Evolutionary conservation across 2,329 filamentous ascomycete genomes (phyloP), one percentile per base, ranked within the genome.

Genomic region (Cephalotrichum gorgonifer): DNA sequence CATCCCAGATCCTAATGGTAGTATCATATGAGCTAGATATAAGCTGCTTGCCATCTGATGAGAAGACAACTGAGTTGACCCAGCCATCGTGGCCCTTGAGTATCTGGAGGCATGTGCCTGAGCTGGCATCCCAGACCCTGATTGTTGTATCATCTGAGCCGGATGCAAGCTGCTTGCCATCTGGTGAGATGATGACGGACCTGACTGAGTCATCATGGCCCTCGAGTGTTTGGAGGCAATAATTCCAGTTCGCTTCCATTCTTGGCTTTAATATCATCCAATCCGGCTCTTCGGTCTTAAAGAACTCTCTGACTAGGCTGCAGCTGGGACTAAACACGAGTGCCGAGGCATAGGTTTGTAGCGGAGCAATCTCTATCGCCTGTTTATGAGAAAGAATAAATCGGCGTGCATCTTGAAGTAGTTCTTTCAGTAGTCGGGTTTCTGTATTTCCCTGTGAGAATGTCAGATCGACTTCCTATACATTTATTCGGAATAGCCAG

Each of bases 301-400:
- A 45, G 6, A 12, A 3, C 7, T 30, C 15, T 30, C 27, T 14
- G n/a, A 31, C 20, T 44, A 42, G 22, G 14, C 17, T 6, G 41
- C 9, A 11, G 26, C 22, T 43, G 9, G 26, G 43, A 17, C 43
- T 58, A 51, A 67, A 67, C 46, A 57, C 52, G 20, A 56, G 60
- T 11, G 50, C 62, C 15, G 54, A 62, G n/a, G 46, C 54, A 51
- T 67, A 67, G 15, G 56, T 44, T 52, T 67, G 63, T 3, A 58
- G 54, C 22, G 62, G 56, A 30, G 54, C 39, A 6, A 48, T 54
- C 43, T 62, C 50, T 39, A 65, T 58, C 38, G 55, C 33, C 47
- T 43, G 38, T 57, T 54, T 57, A 49, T 50, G 44, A 55, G 51
- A 49, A 8, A 54, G 43, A 22, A 59, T 54, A 54, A 59, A 65